Base-by-base conservation (phyloP, 345 rosid species). In the Aquilaria sinensis region DNA sequence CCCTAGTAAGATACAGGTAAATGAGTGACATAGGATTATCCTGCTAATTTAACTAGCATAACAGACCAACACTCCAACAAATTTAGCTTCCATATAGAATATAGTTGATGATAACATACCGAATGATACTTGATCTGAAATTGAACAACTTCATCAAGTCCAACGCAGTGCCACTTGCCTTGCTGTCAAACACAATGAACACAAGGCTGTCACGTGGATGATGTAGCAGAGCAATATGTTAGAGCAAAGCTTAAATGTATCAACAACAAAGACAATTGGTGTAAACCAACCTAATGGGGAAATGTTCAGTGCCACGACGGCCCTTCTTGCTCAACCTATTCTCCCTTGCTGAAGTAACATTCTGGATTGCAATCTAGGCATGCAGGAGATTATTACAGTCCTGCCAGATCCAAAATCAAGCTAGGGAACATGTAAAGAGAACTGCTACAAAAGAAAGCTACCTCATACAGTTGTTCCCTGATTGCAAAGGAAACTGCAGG, bases 381-480 rank as follows among this genome's bases (percentile, higher is more conserved):
- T 55, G 62, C 52, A 60, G 33, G 23, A 64, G 65, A 66, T 48
- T 47, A 45, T 12, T 31, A 65, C 15, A 37, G 43, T 31, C 47
- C 53, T 54, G 57, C 31, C 29, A 16, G 41, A 67, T 48, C 55
- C 56, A 32, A 14, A 55, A 45, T 31, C n/a, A 31, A 56, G 34
- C 4, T 51, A 29, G 29, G 3, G 7, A 13, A 51, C 29, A 51
- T 51, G 16, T n/a, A 15, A 51, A 51, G 15, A 51, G 13, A 4
- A 37, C 43, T 9, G 8, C 43, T 23, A 31, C 53, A 47, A 14
- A 65, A 48, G 14, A 54, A 31, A 32, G 16, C 56, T 57, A 93
- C 99, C 99, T 94, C 96, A 59, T 90, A 90, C 61, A 94, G 85
- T 64, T 94, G 95, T 77, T 90, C 97, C 75, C 99, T 85, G 51